Conservation (phyloP, 164 flowering plant species). For the Nymphaea thermarum region DNA sequence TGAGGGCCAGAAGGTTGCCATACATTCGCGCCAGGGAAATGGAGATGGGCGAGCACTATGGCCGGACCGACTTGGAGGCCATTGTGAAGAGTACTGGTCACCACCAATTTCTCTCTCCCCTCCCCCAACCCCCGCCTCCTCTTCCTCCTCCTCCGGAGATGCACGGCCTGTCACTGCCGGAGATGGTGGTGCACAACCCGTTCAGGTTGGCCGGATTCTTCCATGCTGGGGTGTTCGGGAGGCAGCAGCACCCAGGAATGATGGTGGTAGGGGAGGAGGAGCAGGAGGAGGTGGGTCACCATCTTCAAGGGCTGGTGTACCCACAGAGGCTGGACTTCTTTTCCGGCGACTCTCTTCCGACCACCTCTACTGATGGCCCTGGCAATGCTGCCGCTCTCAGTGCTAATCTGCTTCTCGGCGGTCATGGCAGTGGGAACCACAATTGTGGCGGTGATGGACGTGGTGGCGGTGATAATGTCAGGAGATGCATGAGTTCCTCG, state of each 20-base stretch:
- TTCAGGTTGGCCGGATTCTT: not conserved
- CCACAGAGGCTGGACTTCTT: not conserved
- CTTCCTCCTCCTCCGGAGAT: conserved; percentile 6
- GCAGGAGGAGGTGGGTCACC: not conserved
- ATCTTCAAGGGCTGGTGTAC: not conserved
- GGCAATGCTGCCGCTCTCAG: conserved; percentile 12
- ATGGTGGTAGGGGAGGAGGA: not conserved
- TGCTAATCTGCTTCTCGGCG: conserved; percentile 9
- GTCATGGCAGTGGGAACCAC: not conserved
- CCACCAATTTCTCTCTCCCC: conserved; percentile 24
- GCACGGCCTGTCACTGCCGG: not conserved
- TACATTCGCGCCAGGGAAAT: not conserved
- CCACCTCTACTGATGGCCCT: conserved; percentile 34
- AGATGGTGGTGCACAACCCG: not conserved
- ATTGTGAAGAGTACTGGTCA: conserved; percentile 38
- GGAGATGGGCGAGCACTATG: conserved; percentile 41
- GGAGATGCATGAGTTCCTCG: conserved; percentile 15
- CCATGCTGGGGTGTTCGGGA: not conserved
- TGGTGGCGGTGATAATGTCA: conserved; percentile 14
- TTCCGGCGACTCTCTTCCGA: not conserved
- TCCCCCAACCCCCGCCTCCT: conserved; percentile 21
- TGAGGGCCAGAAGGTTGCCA: not conserved
- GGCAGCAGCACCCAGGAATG: not conserved
- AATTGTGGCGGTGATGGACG: not conserved
- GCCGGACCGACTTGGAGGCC: conserved; percentile 43